These are phyloP conservation scores for Asterochloris erici DNA, from an alignment of 139 green algal species.

Conservation along the genomic window DNA sequence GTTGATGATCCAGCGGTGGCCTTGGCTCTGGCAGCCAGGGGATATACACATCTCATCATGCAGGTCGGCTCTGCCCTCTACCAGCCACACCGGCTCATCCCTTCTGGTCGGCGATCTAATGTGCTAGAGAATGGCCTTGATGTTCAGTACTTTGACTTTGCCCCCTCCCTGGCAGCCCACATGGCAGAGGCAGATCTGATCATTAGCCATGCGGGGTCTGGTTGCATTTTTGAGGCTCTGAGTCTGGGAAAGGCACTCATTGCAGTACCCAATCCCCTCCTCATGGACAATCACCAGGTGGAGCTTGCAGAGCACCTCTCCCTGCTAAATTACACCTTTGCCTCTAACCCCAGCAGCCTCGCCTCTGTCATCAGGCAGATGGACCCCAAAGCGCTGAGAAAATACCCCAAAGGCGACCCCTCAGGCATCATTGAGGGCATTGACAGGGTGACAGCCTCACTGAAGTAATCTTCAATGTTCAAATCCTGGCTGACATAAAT, in stretches of 20 bases:
- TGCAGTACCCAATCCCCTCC: constrained; percentile 73
- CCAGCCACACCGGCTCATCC: constrained; percentile 37
- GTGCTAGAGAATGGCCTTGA: constrained; percentile 33
- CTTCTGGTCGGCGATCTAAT: constrained; percentile 20
- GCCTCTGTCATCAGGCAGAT: constrained; percentile 31
- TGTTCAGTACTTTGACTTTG: constrained; percentile 71
- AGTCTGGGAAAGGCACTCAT: constrained; percentile 52
- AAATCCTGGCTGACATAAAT: no score
- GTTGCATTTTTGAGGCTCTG: constrained; percentile 83
- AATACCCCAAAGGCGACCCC: constrained; percentile 42
- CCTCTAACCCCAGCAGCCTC: constrained; percentile 42
- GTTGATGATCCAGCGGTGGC: constrained; percentile 51
- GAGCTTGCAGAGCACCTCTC: constrained; percentile 66
- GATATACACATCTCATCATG: constrained; percentile 67
- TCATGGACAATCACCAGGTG: constrained; percentile 89
- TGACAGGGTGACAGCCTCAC: constrained; percentile 1
- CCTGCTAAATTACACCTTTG: constrained; percentile 40
- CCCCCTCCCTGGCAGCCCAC: constrained; percentile 47
- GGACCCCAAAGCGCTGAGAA: constrained; percentile 30
- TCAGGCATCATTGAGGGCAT: constrained; percentile 44
- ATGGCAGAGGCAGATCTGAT: constrained; percentile 64
- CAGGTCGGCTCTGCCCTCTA: constrained; percentile 41
- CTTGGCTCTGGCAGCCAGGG: constrained; percentile 31
- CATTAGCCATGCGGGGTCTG: constrained; percentile 79
- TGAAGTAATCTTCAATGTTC: no score